Conservation (phyloP, 164 flowering plant genomes). For the Warburgia ugandensis region DNA sequence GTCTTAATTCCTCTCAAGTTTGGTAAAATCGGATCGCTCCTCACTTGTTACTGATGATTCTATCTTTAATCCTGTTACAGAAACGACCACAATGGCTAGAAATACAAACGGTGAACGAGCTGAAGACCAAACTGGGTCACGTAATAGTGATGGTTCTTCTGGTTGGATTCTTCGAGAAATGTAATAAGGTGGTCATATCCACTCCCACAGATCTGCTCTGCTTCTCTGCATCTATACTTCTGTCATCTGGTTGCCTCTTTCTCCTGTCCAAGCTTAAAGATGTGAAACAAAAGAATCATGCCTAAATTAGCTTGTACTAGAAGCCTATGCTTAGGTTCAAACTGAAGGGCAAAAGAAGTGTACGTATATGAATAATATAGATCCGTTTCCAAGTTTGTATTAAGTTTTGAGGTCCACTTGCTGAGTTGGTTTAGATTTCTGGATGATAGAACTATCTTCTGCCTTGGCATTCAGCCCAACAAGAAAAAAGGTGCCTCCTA, state of each 20-base stretch:
- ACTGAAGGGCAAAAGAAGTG: too few relatives aligned
- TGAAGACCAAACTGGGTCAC: conserved; percentile 86
- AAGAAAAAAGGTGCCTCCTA: too few relatives aligned
- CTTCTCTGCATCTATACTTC: conserved; percentile 64
- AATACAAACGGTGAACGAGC: conserved; percentile 60
- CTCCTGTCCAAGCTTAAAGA: conserved; percentile 56
- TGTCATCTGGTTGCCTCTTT: conserved; percentile 63
- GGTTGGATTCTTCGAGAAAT: conserved; percentile 70
- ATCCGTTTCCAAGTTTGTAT: too few relatives aligned
- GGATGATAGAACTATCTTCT: too few relatives aligned
- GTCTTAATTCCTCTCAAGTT: not conserved
- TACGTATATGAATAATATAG: too few relatives aligned
- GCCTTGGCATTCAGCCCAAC: too few relatives aligned
- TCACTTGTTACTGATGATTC: not conserved
- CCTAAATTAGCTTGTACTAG: too few relatives aligned
- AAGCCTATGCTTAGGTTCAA: too few relatives aligned
- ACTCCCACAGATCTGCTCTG: conserved; percentile 66
- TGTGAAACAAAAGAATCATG: conserved; percentile 16
- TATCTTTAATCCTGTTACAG: conserved; percentile 23
- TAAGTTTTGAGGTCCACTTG: too few relatives aligned
- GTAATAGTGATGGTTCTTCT: conserved; percentile 90
- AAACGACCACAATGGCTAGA: conserved; percentile 81
- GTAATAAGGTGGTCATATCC: conserved; percentile 56
- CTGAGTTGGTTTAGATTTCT: too few relatives aligned
- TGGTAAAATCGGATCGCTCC: not conserved